Base-by-base conservation (phyloP, 1,284 basidiomycete species). In the Limonomyces culmigenus region DNA sequence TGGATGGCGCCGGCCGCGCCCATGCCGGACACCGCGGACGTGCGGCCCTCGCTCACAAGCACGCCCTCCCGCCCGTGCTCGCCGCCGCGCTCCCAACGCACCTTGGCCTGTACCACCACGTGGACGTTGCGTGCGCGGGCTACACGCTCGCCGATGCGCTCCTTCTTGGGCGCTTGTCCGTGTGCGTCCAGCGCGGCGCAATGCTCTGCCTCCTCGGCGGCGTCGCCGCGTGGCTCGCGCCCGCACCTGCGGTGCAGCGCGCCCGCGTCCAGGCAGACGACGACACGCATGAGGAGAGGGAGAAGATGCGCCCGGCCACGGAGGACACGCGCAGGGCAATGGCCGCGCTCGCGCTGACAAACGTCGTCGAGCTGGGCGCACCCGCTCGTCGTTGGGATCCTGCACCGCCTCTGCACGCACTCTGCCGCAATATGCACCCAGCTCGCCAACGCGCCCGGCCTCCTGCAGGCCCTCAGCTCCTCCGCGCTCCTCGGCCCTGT, bases 81-180 rank as follows among this genome's bases (percentile, higher is more conserved):
- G 65, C 71, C 2, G 51, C 59, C 0, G 59, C 58, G 2, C 55
- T 91, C 3, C 86, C 87, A 0, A 78, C 79, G 0, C 76, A 88
- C 53, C 65, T 88, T 2, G 91, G 91, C 1, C 60, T 95, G 16
- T 89, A 96, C 53, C 91, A 95, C 51, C 91, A 95, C 41, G 73
- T 85, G 0, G 81, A 87, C 39, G 75, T 77, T 15, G 53, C 59
- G 2, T 71, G 60, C 42, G 89, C 91, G 0, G 92, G 91, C 0
- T 96, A 95, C 53, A 91, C 86, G 0, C 57, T 93, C 0, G 74
- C 81, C 27, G 91, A 95, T 42, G 65, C 95, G n/a, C 71, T 92
- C 32, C 60, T 86, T 33, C 65, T 93, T 3, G 74, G 76, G 2
- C 64, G 84, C 36, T 91, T 86, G 4, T 85, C 78, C 1, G 80